Conservation (phyloP, 371 early-diverging fungal genomes). For the Cokeromyces recurvatus region DNA sequence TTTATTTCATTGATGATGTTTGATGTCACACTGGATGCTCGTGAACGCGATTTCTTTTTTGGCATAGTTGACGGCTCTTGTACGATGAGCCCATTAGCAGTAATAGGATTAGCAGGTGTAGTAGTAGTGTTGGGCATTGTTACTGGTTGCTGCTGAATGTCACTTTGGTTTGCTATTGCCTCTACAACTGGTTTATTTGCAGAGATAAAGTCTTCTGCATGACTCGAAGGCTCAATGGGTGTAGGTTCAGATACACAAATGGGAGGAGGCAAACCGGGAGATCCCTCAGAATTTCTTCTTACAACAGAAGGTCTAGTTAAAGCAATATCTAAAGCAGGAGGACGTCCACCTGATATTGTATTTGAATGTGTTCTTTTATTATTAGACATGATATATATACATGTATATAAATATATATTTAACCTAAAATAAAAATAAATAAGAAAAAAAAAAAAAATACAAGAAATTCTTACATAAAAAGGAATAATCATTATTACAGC, state of each 20-base stretch:
- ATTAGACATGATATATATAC: no score
- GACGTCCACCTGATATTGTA: slow-evolving; percentile 12
- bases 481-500: no score
- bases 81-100: background rate
- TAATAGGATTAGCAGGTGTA: background rate
- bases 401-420: no score
- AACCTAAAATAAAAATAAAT: no score
- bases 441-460: no score
- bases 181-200: background rate
- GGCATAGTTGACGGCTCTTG: background rate
- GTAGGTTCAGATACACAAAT: slow-evolving; percentile 16
- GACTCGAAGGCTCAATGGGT: slow-evolving; percentile 17
- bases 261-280: slow-evolving; percentile 21
- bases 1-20: slow-evolving; percentile 17
- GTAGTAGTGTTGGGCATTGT: background rate
- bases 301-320: slow-evolving; percentile 4
- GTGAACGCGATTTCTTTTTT: slow-evolving; percentile 19
- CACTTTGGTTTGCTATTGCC: background rate
- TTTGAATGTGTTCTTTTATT: slow-evolving; percentile 8
- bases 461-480: no score
- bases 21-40: slow-evolving; percentile 23
- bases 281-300: slow-evolving; percentile 25
- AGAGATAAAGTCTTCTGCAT: background rate
- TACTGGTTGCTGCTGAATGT: background rate
- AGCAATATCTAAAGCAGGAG: slow-evolving; percentile 14